Conservation (phyloP, 208 protist genomes). For the Perkinsela sp. region DNA sequence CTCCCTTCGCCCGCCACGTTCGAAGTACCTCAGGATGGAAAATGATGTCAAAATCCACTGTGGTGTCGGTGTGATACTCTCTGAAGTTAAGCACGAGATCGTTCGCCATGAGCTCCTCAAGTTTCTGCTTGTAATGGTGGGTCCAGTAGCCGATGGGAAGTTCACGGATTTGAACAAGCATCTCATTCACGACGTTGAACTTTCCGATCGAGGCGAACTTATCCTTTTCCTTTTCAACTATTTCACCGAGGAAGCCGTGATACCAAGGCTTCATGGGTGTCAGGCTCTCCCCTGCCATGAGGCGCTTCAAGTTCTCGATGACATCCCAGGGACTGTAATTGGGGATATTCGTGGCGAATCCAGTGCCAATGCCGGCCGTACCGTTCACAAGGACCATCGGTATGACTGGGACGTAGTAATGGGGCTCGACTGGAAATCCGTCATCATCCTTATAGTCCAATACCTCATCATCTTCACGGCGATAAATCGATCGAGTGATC, state of each 20-base stretch:
- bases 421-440: slow-evolving; percentile 90
- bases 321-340: slow-evolving; percentile 91
- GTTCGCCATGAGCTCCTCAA: slow-evolving; percentile 66
- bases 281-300: slow-evolving; percentile 50
- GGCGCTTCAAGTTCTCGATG: slow-evolving; percentile 50
- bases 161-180: slow-evolving; percentile 78
- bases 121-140: slow-evolving; percentile 66
- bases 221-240: slow-evolving; percentile 38
- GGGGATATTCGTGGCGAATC: slow-evolving; percentile 89
- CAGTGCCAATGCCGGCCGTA: slow-evolving; percentile 93
- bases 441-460: slow-evolving; percentile 95
- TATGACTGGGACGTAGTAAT: slow-evolving; percentile 93
- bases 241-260: slow-evolving; percentile 73
- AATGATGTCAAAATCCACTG: slow-evolving; percentile 69
- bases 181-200: slow-evolving; percentile 26
- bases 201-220: slow-evolving; percentile 39
- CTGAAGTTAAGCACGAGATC: slow-evolving; percentile 70
- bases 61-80: slow-evolving; percentile 86
- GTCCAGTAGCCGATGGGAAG: slow-evolving; percentile 88
- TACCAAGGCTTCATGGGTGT: slow-evolving; percentile 82
- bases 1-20: slow-evolving; percentile 26
- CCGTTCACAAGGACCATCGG: slow-evolving; percentile 98
- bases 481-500: slow-evolving; percentile 78
- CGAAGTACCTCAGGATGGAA: slow-evolving; percentile 55
- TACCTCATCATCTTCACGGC: slow-evolving; percentile 84